Conservation (phyloP, 2,329 filamentous ascomycete species). For the Curvularia verruculosa region DNA sequence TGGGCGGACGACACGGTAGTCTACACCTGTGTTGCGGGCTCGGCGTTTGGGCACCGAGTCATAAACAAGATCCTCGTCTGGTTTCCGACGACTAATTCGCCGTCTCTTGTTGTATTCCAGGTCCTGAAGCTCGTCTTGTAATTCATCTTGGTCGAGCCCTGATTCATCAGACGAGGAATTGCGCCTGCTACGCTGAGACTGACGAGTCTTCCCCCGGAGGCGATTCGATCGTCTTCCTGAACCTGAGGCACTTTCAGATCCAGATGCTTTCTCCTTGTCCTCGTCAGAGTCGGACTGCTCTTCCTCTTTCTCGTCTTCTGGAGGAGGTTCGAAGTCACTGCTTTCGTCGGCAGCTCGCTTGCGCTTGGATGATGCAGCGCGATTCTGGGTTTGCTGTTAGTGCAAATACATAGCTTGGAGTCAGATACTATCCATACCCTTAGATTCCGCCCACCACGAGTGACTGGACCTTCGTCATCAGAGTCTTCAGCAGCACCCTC, state of each 20-base stretch:
- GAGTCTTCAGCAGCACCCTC: constrained; percentile 50
- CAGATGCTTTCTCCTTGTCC: constrained; percentile 50
- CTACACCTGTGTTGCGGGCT: constrained; percentile 69
- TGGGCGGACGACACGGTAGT: constrained; percentile 85
- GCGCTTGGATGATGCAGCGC: constrained; percentile 40
- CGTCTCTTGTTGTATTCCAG: constrained; percentile 58
- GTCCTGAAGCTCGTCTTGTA: constrained; percentile 58
- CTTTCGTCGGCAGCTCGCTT: constrained; percentile 59
- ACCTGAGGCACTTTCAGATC: constrained; percentile 47
- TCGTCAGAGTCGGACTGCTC: constrained; percentile 60
- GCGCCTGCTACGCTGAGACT: constrained; percentile 55
- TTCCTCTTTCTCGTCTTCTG: constrained; percentile 62
- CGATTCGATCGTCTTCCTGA: constrained; percentile 59
- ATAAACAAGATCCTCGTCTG: constrained; percentile 56
- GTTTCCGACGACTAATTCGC: constrained; percentile 38
- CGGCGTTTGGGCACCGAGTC: constrained; percentile 65
- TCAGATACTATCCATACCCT: constrained; percentile 25
- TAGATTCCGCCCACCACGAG: constrained; percentile 52
- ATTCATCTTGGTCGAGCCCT: constrained; percentile 46
- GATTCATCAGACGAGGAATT: constrained; percentile 57
- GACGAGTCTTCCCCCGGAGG: constrained; percentile 54
- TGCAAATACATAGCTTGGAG: constrained; percentile 12
- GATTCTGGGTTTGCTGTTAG: constrained; percentile 32
- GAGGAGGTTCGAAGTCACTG: constrained; percentile 68
- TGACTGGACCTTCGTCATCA: constrained; percentile 62